Evolutionary conservation across 768 basidiomycete genomes (phyloP).

Genomic region (Hortiboletus flavorubellus): DNA sequence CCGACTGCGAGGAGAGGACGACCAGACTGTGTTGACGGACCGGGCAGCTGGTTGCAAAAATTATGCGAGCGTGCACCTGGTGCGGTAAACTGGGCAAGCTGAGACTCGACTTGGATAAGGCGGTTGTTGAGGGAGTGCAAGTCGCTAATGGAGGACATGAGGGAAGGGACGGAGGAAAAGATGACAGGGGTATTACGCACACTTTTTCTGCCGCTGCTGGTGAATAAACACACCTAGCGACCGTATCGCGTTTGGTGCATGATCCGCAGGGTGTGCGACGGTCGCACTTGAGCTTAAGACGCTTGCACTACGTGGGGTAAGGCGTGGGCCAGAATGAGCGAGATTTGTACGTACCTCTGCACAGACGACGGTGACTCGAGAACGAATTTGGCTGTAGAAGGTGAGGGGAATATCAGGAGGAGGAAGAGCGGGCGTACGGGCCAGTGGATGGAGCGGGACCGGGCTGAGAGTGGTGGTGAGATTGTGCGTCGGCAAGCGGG

Average conservation of each 20-base stretch:
- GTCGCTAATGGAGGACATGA: slow-evolving; percentile 43
- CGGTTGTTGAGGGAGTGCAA: slow-evolving; percentile 82
- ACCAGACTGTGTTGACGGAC: slow-evolving; percentile 15
- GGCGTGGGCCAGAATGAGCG: not conserved
- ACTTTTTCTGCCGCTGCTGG: slow-evolving; percentile 85
- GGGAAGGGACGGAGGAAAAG: not conserved
- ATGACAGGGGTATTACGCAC: slow-evolving; percentile 37
- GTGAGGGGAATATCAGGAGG: slow-evolving; percentile 3
- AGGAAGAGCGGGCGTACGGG: slow-evolving; percentile 27
- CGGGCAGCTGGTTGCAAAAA: slow-evolving; percentile 11
- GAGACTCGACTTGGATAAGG: slow-evolving; percentile 64
- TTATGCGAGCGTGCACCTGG: slow-evolving; percentile 27
- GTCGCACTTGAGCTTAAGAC: slow-evolving; percentile 84
- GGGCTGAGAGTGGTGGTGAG: slow-evolving; percentile 18
- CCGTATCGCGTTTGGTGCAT: slow-evolving; percentile 76
- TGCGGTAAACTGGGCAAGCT: slow-evolving; percentile 46
- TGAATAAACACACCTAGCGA: slow-evolving; percentile 70
- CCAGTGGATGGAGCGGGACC: slow-evolving; percentile 22
- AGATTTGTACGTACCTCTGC: slow-evolving; percentile 57
- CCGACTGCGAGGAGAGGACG: slow-evolving; percentile 39
- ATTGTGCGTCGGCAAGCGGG: slow-evolving; percentile 13
- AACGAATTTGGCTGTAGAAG: slow-evolving; percentile 57
- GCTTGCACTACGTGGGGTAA: slow-evolving; percentile 62
- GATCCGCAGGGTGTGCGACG: slow-evolving; percentile 72
- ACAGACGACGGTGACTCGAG: slow-evolving; percentile 76